These are phyloP conservation scores for Trypanosomatidae sp. DNA, from an alignment of 208 protist genomes.

Conservation along the genomic window DNA sequence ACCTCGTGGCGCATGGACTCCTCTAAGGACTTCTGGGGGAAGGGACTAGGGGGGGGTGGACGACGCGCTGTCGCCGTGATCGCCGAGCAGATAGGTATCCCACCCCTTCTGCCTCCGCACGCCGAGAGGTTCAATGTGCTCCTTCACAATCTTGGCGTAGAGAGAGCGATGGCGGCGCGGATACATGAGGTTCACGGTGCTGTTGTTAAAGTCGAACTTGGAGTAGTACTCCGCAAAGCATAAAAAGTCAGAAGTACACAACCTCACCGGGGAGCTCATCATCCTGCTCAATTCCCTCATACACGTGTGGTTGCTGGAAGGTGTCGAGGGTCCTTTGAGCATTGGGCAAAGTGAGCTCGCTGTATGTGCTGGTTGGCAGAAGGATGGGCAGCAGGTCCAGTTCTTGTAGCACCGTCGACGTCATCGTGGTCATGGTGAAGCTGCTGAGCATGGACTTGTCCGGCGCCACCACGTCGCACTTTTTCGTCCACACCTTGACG, in stretches of 20 bases:
- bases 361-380: slow-evolving; percentile 58
- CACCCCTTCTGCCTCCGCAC: slow-evolving; percentile 62
- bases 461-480: slow-evolving; percentile 77
- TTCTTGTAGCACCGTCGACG: slow-evolving; percentile 91
- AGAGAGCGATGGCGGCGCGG: slow-evolving; percentile 74
- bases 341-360: slow-evolving; percentile 75
- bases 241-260: slow-evolving; percentile 75
- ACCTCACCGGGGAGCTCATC: slow-evolving; percentile 86
- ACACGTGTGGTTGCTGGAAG: slow-evolving; percentile 73
- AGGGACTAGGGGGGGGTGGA: slow-evolving; percentile 27
- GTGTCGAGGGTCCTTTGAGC: slow-evolving; percentile 35
- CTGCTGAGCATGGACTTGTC: slow-evolving; percentile 87
- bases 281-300: slow-evolving; percentile 70
- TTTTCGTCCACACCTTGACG: slow-evolving; percentile 89
- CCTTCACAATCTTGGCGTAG: slow-evolving; percentile 62
- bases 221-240: slow-evolving; percentile 90
- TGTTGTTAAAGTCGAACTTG: slow-evolving; percentile 76
- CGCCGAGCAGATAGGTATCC: slow-evolving; percentile 40
- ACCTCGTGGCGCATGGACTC: slow-evolving; percentile 60
- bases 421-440: slow-evolving; percentile 90
- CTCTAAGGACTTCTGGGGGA: slow-evolving; percentile 57
- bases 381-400: slow-evolving; percentile 85
- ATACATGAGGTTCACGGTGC: slow-evolving; percentile 85
- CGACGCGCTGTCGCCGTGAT: slow-evolving; percentile 4
- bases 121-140: slow-evolving; percentile 50